Evolutionary conservation across 2,329 filamentous ascomycete species (phyloP).

Genomic region (Kalmusia sp.): DNA sequence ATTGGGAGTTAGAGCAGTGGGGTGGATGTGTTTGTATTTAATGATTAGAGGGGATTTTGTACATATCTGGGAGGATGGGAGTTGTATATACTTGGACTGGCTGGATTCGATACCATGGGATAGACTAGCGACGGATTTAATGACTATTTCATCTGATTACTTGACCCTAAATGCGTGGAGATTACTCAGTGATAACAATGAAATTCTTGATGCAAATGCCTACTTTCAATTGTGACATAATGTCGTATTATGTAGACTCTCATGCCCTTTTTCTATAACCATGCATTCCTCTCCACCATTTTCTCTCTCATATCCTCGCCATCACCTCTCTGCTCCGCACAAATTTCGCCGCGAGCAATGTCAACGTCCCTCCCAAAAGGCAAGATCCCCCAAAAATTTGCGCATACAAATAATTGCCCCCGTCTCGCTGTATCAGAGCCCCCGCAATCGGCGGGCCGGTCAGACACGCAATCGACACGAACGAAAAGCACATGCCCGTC

Average conservation of each 20-base stretch:
- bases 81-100: neutral
- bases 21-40: neutral
- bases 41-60: conserved; percentile 27
- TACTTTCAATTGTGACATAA: too few relatives aligned
- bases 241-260: too few relatives aligned
- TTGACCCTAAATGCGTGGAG: too few relatives aligned
- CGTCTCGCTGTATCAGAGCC: conserved; percentile 41
- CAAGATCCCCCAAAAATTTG: conserved; percentile 38
- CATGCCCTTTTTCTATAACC: too few relatives aligned
- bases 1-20: conserved; percentile 1
- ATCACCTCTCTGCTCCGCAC: neutral
- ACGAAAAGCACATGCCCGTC: conserved; percentile 51
- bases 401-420: conserved; percentile 50
- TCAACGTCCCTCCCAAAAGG: neutral
- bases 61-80: conserved; percentile 67
- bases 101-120: conserved; percentile 13
- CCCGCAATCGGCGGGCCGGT: conserved; percentile 39
- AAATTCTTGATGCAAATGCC: too few relatives aligned
- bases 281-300: too few relatives aligned
- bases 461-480: conserved; percentile 34
- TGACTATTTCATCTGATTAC: too few relatives aligned
- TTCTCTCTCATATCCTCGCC: conserved; percentile 8
- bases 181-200: too few relatives aligned
- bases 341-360: conserved; percentile 7
- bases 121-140: conserved; percentile 4